phyloP scores from a whole-genome alignment of 306 rosid species.

The Quercus gilva region DNA sequence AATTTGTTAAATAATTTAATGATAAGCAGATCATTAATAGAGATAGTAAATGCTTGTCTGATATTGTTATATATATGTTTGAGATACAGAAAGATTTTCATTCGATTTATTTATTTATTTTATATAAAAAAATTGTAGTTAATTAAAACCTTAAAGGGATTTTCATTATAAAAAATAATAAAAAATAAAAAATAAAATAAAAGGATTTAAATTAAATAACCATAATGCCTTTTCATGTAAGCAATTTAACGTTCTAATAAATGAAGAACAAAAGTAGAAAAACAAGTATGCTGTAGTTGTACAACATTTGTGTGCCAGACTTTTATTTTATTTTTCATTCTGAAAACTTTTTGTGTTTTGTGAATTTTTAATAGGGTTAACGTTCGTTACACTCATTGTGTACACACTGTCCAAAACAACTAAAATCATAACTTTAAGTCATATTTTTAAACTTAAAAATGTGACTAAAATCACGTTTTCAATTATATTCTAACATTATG shows the following conservation, averaged over 20 bases:
- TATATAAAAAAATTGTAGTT: too few species aligned
- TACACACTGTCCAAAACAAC: fast-evolving
- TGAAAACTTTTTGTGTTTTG: too few species aligned
- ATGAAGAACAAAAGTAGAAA: conserved; percentile 5
- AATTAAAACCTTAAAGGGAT: too few species aligned
- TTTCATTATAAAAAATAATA: too few species aligned
- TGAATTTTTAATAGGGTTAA: too few species aligned
- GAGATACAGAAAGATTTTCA: conserved; percentile 16
- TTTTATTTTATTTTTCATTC: too few species aligned
- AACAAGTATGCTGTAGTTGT: too few species aligned
- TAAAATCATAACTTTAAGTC: too few species aligned
- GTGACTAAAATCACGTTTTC: too few species aligned
- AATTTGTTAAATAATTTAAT: conserved; percentile 20
- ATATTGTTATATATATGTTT: neutral
- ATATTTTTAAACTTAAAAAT: too few species aligned
- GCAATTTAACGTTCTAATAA: conserved; percentile 28
- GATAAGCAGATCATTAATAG: conserved; percentile 37
- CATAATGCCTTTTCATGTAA: conserved; percentile 30
- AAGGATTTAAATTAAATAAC: conserved; percentile 7
- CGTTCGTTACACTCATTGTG: too few species aligned
- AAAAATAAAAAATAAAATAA: too few species aligned
- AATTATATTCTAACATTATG: fast-evolving
- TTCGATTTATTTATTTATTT: neutral
- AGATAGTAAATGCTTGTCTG: conserved; percentile 8
- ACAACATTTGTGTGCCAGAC: neutral